Conservation (phyloP, 2,329 filamentous ascomycete genomes). For the Teratosphaeria zuluensis region DNA sequence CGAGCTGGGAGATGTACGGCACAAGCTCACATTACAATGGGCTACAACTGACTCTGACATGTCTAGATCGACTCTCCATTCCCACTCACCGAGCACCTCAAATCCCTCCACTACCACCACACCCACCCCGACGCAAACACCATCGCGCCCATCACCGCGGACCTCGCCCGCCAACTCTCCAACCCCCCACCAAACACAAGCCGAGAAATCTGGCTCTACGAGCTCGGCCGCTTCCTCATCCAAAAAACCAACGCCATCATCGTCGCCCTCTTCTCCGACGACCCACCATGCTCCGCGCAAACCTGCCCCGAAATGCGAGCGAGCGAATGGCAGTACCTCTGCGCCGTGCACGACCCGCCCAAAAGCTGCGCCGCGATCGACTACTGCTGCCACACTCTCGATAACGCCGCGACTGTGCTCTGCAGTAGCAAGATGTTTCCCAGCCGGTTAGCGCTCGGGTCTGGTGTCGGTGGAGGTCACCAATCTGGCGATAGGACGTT, state of each 20-base stretch:
- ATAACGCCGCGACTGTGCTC: slow-evolving; percentile 92
- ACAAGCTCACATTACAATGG: not conserved
- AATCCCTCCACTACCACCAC: slow-evolving; percentile 76
- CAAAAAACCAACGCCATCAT: slow-evolving; percentile 90
- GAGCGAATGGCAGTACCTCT: slow-evolving; percentile 97
- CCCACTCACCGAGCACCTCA: slow-evolving; percentile 93
- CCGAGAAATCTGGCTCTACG: slow-evolving; percentile 88
- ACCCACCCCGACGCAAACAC: slow-evolving; percentile 64
- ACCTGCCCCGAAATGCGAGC: slow-evolving; percentile 98
- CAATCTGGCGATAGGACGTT: slow-evolving; percentile 17
- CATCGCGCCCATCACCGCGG: slow-evolving; percentile 64
- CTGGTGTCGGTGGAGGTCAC: slow-evolving; percentile 20
- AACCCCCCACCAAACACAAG: slow-evolving; percentile 74
- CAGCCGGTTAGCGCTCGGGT: slow-evolving; percentile 59
- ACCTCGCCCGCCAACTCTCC: slow-evolving; percentile 65
- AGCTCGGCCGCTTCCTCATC: slow-evolving; percentile 91
- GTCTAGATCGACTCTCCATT: slow-evolving; percentile 87
- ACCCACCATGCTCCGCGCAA: slow-evolving; percentile 73
- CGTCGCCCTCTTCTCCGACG: slow-evolving; percentile 84
- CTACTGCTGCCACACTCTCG: slow-evolving; percentile 96
- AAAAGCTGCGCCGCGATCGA: slow-evolving; percentile 98
- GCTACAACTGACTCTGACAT: not conserved
- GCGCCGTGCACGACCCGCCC: slow-evolving; percentile 90
- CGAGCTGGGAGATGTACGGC: slow-evolving; percentile 67
- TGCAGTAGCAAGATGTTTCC: slow-evolving; percentile 94